These are phyloP conservation scores for Populus alba DNA, from an alignment of 345 rosid species.

Conservation along the genomic window DNA sequence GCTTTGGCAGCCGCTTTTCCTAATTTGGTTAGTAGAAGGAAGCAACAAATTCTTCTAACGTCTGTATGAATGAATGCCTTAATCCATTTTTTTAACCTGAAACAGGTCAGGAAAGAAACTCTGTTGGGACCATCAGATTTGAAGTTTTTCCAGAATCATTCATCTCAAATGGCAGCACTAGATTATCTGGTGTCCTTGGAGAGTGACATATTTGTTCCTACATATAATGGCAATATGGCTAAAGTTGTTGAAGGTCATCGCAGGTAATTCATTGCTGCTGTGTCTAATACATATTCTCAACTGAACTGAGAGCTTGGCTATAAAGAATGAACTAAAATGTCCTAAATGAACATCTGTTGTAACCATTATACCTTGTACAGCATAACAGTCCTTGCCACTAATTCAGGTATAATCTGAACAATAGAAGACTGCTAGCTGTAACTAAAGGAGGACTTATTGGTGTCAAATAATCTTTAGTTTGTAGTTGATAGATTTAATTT, in stretches of 20 bases:
- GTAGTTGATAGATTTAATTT: background rate
- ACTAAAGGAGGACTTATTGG: background rate
- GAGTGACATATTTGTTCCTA: constrained; percentile 90
- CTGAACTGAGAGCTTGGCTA: background rate
- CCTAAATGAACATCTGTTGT: background rate
- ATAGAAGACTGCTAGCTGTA: background rate
- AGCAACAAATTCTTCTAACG: background rate
- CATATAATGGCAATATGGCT: constrained; percentile 95
- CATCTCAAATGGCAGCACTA: constrained; percentile 90
- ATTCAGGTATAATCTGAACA: background rate
- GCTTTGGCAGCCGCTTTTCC: constrained; percentile 62
- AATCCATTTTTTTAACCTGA: constrained; percentile 6
- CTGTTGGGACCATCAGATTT: constrained; percentile 62
- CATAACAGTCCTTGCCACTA: background rate
- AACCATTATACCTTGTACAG: background rate
- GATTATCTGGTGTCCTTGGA: constrained; percentile 87
- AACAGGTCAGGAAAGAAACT: constrained; percentile 86
- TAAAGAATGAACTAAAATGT: background rate
- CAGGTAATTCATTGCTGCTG: constrained; percentile 42
- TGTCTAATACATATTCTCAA: background rate
- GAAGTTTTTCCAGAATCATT: constrained; percentile 64
- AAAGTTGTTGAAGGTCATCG: constrained; percentile 99
- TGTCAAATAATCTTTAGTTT: background rate
- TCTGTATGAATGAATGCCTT: background rate
- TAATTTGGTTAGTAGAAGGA: constrained; percentile 58